Percentiles rank a stretch among this genome's conserved stretches.
Evolutionary conservation across 305 asterid species (phyloP).

Genomic region (Petunia hybrid): DNA sequence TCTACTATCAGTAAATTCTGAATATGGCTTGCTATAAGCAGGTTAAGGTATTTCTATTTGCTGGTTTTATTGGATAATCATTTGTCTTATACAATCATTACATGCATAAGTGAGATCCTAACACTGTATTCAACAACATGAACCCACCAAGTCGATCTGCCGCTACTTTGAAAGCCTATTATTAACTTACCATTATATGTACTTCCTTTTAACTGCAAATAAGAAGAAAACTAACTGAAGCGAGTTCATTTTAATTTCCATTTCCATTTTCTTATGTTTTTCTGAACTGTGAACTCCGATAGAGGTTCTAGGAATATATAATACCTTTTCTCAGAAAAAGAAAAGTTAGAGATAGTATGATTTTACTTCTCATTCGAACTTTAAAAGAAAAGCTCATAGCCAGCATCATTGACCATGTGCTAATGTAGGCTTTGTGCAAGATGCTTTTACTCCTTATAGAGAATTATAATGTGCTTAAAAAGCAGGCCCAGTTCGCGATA

Average conservation of each 20-base stretch:
- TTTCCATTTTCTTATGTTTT: not conserved
- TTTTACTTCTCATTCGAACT: not conserved
- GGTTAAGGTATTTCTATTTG: not conserved
- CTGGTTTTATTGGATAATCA: not conserved
- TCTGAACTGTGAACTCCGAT: not conserved
- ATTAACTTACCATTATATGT: too few relatives aligned
- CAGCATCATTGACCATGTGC: not conserved
- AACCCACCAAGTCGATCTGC: not conserved
- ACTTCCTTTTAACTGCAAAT: not conserved
- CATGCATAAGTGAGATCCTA: not conserved
- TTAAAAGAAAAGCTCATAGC: constrained; percentile 6
- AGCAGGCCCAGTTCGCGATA: not conserved
- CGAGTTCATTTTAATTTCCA: not conserved
- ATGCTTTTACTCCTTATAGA: not conserved
- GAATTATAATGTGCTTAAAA: not conserved
- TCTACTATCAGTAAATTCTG: not conserved
- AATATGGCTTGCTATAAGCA: constrained; percentile 1
- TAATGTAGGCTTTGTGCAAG: not conserved
- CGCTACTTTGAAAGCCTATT: too few relatives aligned
- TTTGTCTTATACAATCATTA: not conserved
- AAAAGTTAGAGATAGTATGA: not conserved
- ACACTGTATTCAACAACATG: not conserved
- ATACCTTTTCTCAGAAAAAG: not conserved
- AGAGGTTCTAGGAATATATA: not conserved
- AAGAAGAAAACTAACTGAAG: not conserved